Percentiles rank a stretch among this genome's conserved stretches.
Conservation (phyloP, 2,329 filamentous ascomycete species). For the Microsporum ferrugineum region DNA sequence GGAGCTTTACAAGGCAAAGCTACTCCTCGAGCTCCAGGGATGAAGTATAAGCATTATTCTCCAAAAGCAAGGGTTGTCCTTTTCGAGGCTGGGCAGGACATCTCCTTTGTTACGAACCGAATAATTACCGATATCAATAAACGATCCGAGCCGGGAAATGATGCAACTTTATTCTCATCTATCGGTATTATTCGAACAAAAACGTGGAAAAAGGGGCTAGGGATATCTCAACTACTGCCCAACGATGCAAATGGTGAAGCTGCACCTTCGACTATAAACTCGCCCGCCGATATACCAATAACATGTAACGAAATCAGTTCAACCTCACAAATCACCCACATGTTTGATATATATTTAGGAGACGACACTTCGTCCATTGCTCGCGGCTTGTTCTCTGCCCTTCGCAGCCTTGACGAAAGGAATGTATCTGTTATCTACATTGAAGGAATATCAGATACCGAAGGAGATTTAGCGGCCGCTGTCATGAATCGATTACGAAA, state of each 20-base stretch:
- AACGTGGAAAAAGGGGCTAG: slow-evolving; percentile 20
- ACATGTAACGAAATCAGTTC: background rate
- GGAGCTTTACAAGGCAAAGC: slow-evolving; percentile 52
- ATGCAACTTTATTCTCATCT: slow-evolving; percentile 6
- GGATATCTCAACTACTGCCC: background rate
- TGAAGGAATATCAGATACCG: slow-evolving; percentile 63
- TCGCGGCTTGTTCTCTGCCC: slow-evolving; percentile 72
- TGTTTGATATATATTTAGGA: slow-evolving; percentile 65
- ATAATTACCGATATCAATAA: slow-evolving; percentile 23
- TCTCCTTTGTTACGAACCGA: slow-evolving; percentile 21
- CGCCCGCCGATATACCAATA: background rate
- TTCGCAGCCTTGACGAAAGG: slow-evolving; percentile 71
- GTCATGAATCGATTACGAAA: slow-evolving; percentile 77
- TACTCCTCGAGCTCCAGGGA: slow-evolving; percentile 75
- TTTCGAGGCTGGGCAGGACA: slow-evolving; percentile 50
- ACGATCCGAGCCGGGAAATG: slow-evolving; percentile 27
- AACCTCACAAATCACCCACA: slow-evolving; percentile 17
- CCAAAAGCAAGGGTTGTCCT: slow-evolving; percentile 77
- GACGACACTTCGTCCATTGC: slow-evolving; percentile 62
- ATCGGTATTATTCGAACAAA: slow-evolving; percentile 24
- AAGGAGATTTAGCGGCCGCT: slow-evolving; percentile 71
- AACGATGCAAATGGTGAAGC: background rate
- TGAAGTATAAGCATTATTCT: slow-evolving; percentile 99
- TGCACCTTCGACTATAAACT: background rate
- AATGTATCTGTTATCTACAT: slow-evolving; percentile 77